phyloP scores from a whole-genome alignment of 345 rosid genomes.

The Arabis alpina region DNA sequence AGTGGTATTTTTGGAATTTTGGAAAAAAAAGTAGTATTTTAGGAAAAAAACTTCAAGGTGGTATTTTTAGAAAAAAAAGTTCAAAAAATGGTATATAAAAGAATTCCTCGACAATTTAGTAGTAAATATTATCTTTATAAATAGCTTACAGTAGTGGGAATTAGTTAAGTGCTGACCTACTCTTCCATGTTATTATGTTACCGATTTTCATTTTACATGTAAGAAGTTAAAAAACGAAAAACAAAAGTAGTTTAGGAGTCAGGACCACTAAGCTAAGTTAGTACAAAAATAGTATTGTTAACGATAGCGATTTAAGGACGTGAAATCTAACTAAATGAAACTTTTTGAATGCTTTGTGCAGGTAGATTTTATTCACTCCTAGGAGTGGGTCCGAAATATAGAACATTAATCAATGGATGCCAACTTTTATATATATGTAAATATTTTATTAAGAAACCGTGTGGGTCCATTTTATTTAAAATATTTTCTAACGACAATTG shows the following conservation, averaged over 20 bases:
- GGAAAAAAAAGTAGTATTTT: too few relatives aligned
- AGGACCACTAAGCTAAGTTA: background rate
- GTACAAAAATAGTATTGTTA: background rate
- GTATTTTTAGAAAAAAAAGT: too few relatives aligned
- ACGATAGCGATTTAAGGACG: background rate
- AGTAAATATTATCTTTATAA: background rate
- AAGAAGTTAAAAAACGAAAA: background rate
- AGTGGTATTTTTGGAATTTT: too few relatives aligned
- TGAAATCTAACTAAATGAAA: background rate
- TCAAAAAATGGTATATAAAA: too few relatives aligned
- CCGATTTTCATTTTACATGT: background rate
- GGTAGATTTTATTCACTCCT: constrained; percentile 9
- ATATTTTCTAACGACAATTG: constrained; percentile 3
- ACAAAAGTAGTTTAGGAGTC: background rate
- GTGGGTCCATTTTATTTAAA: constrained; percentile 30
- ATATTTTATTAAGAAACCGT: constrained; percentile 30
- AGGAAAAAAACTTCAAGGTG: too few relatives aligned
- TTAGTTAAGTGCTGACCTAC: background rate
- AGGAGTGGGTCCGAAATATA: constrained; percentile 23
- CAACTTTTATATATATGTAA: constrained; percentile 6
- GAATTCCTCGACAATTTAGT: background rate
- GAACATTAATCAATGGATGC: background rate
- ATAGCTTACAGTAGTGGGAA: background rate
- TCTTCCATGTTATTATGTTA: background rate
- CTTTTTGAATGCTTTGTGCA: constrained; percentile 33